Evolutionary conservation across 352 stramenopile species (phyloP).

Genomic region (Chrysophaeum taylorii): DNA sequence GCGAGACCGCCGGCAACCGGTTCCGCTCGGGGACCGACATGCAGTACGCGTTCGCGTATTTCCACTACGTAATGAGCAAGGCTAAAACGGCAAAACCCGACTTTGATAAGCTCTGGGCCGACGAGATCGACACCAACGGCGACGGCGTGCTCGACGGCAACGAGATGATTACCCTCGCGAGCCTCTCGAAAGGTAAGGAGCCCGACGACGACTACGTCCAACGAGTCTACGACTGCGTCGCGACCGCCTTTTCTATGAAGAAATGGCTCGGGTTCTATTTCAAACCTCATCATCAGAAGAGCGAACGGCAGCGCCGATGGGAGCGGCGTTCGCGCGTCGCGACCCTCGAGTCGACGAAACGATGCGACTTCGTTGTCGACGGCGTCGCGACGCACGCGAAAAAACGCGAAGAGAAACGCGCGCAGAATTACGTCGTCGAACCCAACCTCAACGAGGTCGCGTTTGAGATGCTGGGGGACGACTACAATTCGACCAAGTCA

Average conservation of each 20-base stretch:
- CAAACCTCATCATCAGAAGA: no score
- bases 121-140: slow-evolving; percentile 75
- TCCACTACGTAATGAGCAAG: slow-evolving; percentile 78
- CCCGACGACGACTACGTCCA: slow-evolving; percentile 54
- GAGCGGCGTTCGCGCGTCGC: neutral
- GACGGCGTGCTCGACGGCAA: slow-evolving; percentile 76
- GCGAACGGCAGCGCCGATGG: neutral
- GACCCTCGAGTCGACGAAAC: slow-evolving; percentile 41
- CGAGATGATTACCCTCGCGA: slow-evolving; percentile 72
- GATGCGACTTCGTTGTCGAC: slow-evolving; percentile 36
- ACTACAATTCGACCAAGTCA: slow-evolving; percentile 70
- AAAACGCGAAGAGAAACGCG: slow-evolving; percentile 43
- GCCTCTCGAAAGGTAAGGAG: slow-evolving; percentile 42
- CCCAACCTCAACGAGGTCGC: slow-evolving; percentile 48
- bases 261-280: no score
- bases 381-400: slow-evolving; percentile 43
- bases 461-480: slow-evolving; percentile 86
- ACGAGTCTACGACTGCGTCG: slow-evolving; percentile 53
- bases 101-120: slow-evolving; percentile 60
- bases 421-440: slow-evolving; percentile 47
- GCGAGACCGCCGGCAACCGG: slow-evolving; percentile 44
- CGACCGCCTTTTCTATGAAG: no score
- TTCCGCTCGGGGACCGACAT: slow-evolving; percentile 81
- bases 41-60: slow-evolving; percentile 89
- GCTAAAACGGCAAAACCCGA: slow-evolving; percentile 51